Percentiles rank a stretch among this genome's conserved stretches.
Conservation (phyloP, 345 rosid species). For the Moricandia moricandioides region DNA sequence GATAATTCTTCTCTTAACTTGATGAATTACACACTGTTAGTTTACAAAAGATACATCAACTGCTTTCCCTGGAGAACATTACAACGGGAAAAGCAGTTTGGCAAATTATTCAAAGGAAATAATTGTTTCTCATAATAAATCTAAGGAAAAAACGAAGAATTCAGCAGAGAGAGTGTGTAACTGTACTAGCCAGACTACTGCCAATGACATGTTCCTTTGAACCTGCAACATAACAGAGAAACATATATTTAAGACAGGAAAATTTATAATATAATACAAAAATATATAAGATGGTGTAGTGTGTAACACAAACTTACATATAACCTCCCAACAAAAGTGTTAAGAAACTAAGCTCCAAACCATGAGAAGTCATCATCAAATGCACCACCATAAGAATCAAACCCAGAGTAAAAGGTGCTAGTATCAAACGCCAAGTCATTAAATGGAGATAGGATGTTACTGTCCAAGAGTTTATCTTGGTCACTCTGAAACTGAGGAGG, state of each 20-base stretch:
- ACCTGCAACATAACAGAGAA: constrained; percentile 17
- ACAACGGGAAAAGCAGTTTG: constrained; percentile 14
- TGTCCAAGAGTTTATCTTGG: constrained; percentile 58
- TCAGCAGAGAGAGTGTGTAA: constrained; percentile 14
- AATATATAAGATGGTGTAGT: constrained; percentile 1
- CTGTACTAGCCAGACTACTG: constrained; percentile 30
- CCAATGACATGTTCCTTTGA: constrained; percentile 28
- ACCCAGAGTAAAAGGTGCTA: constrained; percentile 38
- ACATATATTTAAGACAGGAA: background rate
- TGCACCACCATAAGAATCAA: constrained; percentile 32
- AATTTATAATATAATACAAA: background rate
- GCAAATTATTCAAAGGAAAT: constrained; percentile 23
- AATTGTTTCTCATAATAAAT: constrained; percentile 24
- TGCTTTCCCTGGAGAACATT: constrained; percentile 28
- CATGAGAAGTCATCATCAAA: constrained; percentile 39
- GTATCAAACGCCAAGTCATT: constrained; percentile 47
- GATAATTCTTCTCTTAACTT: constrained; percentile 5
- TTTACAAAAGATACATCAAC: constrained; percentile 29
- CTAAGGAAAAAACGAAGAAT: constrained; percentile 11
- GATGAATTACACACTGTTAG: constrained; percentile 34
- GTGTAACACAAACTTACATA: constrained; percentile 25
- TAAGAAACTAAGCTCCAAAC: constrained; percentile 34
- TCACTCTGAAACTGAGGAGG: constrained; percentile 49
- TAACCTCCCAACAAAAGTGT: constrained; percentile 20
- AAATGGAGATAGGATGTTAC: constrained; percentile 56